Evolutionary conservation across 345 rosid species (phyloP), one percentile per base, ranked within the genome.

Genomic region (Pugionium cornutum): DNA sequence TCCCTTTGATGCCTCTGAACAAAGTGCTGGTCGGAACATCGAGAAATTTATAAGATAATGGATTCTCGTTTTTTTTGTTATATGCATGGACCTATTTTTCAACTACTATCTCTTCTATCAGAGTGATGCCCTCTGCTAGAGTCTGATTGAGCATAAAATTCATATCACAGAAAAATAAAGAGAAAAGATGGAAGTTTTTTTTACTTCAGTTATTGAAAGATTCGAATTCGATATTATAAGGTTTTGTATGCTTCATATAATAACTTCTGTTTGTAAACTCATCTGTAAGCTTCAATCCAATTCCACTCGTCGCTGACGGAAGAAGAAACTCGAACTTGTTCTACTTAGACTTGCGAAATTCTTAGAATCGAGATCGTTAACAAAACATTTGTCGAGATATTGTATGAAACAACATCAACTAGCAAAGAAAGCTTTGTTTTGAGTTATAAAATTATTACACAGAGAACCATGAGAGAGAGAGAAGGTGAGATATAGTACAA

Each of bases 21-120:
- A 53, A 67, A 59, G 63, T 67, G 77, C 18, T 18, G 18, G 68
- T 53, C 6, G 8, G 52, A 53, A 69, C 62, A 61, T 60, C 61
- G 6, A 33, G 32, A 69, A 54, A 26, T 53, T 54, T 61, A 53
- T 53, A 53, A 61, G 54, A 60, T 62, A 53, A 27, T 52, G 33
- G 18, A 18, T 18, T 18, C 18, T 18, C 18, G 18, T 18, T 18
- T 18, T 18, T 18, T 18, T 18, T 18, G 18, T 18, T 18, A 18
- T 18, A 18, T 18, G 18, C 64, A 8, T 46, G 25, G 7, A 36
- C 26, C 48, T 58, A 40, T 42, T 39, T 58, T 45, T 59, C 31
- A 41, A 6, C 42, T 48, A 30, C 49, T 57, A 9, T 53, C 31
- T 37, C 39, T 46, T 46, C 4, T 44, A 44, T 3, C 7, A 26